Conservation (phyloP, 345 rosid species). For the Moricandia moricandioides region DNA sequence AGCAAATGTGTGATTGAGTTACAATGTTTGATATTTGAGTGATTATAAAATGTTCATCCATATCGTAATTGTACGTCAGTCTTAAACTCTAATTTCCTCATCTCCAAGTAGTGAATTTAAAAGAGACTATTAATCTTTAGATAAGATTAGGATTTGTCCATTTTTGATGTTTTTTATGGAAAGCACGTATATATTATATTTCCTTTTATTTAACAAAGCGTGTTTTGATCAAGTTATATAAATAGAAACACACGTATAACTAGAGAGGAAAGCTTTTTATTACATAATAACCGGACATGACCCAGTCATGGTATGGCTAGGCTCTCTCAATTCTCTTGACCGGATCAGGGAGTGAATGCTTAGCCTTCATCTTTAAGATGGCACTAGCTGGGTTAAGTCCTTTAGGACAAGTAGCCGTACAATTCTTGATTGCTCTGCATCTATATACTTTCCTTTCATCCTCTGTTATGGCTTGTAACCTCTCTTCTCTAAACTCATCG, state of each 20-base stretch:
- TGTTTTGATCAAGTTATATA: no score
- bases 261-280: background rate
- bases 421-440: constrained; percentile 63
- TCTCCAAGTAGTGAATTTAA: background rate
- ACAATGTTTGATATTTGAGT: background rate
- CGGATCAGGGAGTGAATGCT: constrained; percentile 34
- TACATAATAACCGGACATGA: background rate
- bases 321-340: constrained; percentile 13
- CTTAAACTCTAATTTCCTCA: background rate
- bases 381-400: constrained; percentile 58
- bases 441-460: constrained; percentile 47
- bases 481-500: constrained; percentile 45
- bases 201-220: no score
- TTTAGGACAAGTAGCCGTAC: constrained; percentile 64
- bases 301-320: background rate
- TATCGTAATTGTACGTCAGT: background rate
- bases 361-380: constrained; percentile 58
- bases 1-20: background rate
- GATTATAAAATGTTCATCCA: background rate
- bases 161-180: background rate
- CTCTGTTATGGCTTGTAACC: constrained; percentile 58
- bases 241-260: background rate
- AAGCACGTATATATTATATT: background rate
- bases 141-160: background rate
- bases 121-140: background rate